phyloP scores from a whole-genome alignment of 768 basidiomycete genomes.

The Phaffia australis region DNA sequence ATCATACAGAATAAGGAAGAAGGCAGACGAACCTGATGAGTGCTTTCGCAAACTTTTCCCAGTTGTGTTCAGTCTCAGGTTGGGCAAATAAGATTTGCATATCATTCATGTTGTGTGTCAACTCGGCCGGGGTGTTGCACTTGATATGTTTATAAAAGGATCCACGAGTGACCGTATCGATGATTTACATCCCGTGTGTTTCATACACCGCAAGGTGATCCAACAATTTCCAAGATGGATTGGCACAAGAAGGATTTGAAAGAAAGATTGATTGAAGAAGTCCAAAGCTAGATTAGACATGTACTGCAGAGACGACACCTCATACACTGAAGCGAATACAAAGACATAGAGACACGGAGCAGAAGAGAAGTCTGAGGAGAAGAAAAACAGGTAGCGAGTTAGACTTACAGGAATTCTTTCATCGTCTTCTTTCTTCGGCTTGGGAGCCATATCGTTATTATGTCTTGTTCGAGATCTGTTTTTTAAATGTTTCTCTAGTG shows the following conservation, averaged over 20 bases:
- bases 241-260: too few relatives aligned
- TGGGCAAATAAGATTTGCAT: slow-evolving; percentile 27
- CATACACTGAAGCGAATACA: too few relatives aligned
- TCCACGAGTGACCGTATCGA: neutral
- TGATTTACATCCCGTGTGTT: neutral
- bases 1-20: too few relatives aligned
- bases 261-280: too few relatives aligned
- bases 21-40: slow-evolving; percentile 11
- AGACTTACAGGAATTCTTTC: slow-evolving; percentile 9
- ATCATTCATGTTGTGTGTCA: slow-evolving; percentile 27
- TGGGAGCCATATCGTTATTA: slow-evolving; percentile 6
- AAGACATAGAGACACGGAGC: too few relatives aligned
- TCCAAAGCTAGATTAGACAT: too few relatives aligned
- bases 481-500: too few relatives aligned
- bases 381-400: neutral
- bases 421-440: slow-evolving; percentile 14
- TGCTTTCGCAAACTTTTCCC: slow-evolving; percentile 54
- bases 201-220: neutral
- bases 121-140: slow-evolving; percentile 28
- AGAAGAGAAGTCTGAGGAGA: too few relatives aligned
- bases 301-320: too few relatives aligned
- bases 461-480: too few relatives aligned
- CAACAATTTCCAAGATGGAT: neutral
- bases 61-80: slow-evolving; percentile 64
- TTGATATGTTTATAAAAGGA: slow-evolving; percentile 4